Evolutionary conservation across 2,329 filamentous ascomycete genomes (phyloP).

Genomic region (Fusarium incarnatum): DNA sequence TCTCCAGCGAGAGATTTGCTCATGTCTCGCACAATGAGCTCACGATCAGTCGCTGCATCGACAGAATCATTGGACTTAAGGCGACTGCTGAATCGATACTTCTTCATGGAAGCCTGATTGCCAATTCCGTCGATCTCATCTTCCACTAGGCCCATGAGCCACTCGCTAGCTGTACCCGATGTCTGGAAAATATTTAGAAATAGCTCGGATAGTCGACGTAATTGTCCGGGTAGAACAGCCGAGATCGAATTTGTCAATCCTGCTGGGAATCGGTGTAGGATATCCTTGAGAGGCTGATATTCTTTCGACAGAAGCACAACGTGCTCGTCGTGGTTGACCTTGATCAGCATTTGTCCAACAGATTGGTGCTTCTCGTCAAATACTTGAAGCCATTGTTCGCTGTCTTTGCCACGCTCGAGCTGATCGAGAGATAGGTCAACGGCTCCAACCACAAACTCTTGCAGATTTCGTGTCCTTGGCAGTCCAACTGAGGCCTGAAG

Average conservation of each 20-base stretch:
- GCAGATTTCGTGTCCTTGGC: slow-evolving; percentile 56
- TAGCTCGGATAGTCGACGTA: slow-evolving; percentile 84
- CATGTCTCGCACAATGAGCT: slow-evolving; percentile 80
- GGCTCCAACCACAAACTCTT: slow-evolving; percentile 71
- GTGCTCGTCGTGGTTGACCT: slow-evolving; percentile 85
- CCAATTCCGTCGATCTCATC: slow-evolving; percentile 96
- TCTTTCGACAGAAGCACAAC: slow-evolving; percentile 88
- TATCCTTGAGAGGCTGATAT: slow-evolving; percentile 83
- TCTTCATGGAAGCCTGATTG: slow-evolving; percentile 80
- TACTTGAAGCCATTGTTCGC: slow-evolving; percentile 90
- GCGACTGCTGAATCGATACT: slow-evolving; percentile 77
- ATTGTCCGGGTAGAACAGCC: slow-evolving; percentile 78
- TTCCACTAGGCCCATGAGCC: slow-evolving; percentile 93
- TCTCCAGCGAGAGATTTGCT: slow-evolving; percentile 84
- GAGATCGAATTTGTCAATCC: slow-evolving; percentile 88
- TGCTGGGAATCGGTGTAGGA: slow-evolving; percentile 86
- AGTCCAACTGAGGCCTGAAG: slow-evolving; percentile 46
- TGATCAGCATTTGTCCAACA: slow-evolving; percentile 87
- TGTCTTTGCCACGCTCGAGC: slow-evolving; percentile 79
- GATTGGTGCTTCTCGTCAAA: slow-evolving; percentile 79
- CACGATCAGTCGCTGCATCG: slow-evolving; percentile 72
- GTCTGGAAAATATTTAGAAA: slow-evolving; percentile 97
- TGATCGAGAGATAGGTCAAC: slow-evolving; percentile 88
- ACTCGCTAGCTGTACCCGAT: slow-evolving; percentile 83
- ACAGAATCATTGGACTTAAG: slow-evolving; percentile 77